Conservation (phyloP, 169 alveolate species). For the Plasmodium vivax region DNA sequence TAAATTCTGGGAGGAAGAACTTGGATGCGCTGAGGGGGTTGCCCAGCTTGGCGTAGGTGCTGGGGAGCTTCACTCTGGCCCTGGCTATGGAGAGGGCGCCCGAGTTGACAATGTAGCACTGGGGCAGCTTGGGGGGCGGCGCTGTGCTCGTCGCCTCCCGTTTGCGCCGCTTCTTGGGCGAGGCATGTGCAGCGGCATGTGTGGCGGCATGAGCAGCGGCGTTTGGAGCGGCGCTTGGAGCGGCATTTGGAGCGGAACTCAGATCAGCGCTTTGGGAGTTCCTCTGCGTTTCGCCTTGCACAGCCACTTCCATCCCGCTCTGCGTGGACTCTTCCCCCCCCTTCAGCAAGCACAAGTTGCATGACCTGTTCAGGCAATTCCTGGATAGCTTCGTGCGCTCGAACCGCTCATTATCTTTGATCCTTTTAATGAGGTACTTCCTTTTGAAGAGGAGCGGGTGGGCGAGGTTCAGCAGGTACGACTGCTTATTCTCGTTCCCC, state of each 20-base stretch:
- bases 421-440: slow-evolving; percentile 63
- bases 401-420: slow-evolving; percentile 21
- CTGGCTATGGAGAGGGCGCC: slow-evolving; percentile 72
- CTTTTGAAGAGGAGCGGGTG: slow-evolving; percentile 81
- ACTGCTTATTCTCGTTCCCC: slow-evolving; percentile 30
- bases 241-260: too few relatives aligned
- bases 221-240: too few relatives aligned
- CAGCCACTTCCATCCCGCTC: not conserved
- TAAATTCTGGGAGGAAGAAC: slow-evolving; percentile 78
- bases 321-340: not conserved
- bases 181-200: not conserved
- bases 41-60: slow-evolving; percentile 85
- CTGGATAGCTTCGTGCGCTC: not conserved
- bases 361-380: slow-evolving; percentile 16
- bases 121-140: slow-evolving; percentile 72
- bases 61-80: slow-evolving; percentile 82
- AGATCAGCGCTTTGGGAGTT: too few relatives aligned
- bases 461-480: slow-evolving; percentile 68
- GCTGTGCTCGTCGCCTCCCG: not conserved
- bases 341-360: not conserved
- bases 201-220: too few relatives aligned
- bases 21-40: slow-evolving; percentile 82
- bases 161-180: not conserved
- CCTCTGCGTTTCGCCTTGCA: not conserved
- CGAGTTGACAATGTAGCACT: slow-evolving; percentile 67